Base-by-base conservation (phyloP, 2,329 filamentous ascomycete species). In the Geosmithia putterillii region DNA sequence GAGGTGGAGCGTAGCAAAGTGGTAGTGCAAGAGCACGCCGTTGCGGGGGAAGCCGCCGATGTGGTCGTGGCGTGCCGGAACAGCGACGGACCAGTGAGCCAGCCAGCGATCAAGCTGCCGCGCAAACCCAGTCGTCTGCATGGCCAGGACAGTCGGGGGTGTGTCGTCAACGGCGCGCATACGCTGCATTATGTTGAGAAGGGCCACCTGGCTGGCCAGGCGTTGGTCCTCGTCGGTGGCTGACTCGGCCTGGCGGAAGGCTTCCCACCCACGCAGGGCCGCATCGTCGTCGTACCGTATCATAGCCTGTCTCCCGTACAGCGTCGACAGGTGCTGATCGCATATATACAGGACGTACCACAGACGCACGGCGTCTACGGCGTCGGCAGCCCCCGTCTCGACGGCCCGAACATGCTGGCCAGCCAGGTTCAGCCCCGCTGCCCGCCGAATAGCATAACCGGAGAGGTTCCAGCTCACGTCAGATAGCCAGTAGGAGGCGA, bases 321-420 rank as follows among this genome's bases (percentile, higher is more conserved):
- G 60, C 19, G 77, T 79, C 17, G 73, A 76, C 2, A 79, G 67
- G 49, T 79, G 75, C 45, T 77, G 74, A 45, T 79, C 75, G 48
- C 74, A 78, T 6, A 79, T 72, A 46, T 77, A 79, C 2, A 76
- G 59, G 32, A 76, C 55, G 50, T 79, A 81, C 76, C 76, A 81
- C 10, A 81, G 57, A 17, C 77, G 65, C 3, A 76, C 66, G 28
- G 69, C 69, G 45, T 79, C 73, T 45, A 66, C 63, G 0, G 65
- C 65, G 38, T 72, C 66, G 10, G 64, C 59, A 9, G 57, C 61
- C 18, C 59, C 54, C n/a, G n/a, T 17, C 2, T 54, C 47, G 2
- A 67, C 53, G 3, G 64, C 60, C 5, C 60, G 60, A 3, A 60
- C 58, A 41, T 66, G 68, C 44, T 64, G 66, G 44, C 58, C 63